Conservation (phyloP, 2,329 filamentous ascomycete species). For the Pseudocercospora fuligena region DNA sequence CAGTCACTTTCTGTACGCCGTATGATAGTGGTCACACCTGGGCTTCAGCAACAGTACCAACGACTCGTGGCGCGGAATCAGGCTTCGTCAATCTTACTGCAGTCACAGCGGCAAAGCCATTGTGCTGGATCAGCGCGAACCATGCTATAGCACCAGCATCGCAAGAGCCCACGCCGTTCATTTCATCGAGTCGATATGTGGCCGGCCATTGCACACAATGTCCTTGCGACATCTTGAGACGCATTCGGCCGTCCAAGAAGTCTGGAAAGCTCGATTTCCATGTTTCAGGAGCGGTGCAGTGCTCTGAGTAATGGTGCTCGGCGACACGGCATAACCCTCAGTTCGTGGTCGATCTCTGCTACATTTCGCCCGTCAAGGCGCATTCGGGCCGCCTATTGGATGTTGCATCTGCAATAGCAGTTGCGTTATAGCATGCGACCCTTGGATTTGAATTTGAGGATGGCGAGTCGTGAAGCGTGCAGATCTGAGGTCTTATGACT, state of each 20-base stretch:
- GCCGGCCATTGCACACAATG: neutral
- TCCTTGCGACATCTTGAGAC: neutral
- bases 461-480: neutral
- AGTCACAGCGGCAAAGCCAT: neutral
- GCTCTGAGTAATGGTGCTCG: conserved; percentile 2
- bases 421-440: conserved; percentile 9
- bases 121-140: neutral
- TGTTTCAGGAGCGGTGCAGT: neutral
- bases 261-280: neutral
- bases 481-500: neutral
- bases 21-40: neutral
- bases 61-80: neutral
- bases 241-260: neutral
- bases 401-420: conserved; percentile 13
- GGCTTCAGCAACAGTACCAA: neutral
- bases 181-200: neutral
- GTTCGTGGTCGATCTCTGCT: conserved; percentile 10
- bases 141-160: neutral
- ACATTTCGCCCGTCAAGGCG: neutral
- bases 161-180: neutral
- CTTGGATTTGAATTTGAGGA: neutral
- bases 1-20: neutral
- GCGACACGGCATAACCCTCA: neutral
- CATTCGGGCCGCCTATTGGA: conserved; percentile 6
- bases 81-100: neutral